Evolutionary conservation across 768 basidiomycete species (phyloP), one percentile per base, ranked within the genome.

Genomic region (Xerocomellus dryophilus): DNA sequence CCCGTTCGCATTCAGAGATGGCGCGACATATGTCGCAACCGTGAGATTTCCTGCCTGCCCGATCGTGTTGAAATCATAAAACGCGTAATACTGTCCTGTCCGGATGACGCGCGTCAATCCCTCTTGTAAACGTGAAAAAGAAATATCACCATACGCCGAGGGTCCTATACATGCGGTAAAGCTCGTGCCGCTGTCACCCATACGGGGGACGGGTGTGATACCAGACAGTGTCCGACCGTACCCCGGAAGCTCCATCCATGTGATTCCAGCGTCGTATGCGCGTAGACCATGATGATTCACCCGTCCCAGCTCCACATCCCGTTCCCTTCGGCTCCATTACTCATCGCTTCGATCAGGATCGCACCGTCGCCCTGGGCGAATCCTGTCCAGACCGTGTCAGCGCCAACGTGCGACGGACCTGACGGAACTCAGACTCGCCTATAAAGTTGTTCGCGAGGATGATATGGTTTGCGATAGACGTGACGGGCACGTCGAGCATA

Each of bases 281-380:
- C 35, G 43, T 36, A 42, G 21, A 34, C 5, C 38, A 3, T 5
- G n/a, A 36, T 25, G 25, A 25, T 25, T 14, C 36, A 18, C 23
- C 15, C 18, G 38, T 10, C n/a, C 20, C 23, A 17, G 6, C n/a
- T 36, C 34, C 11, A 29, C 23, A 17, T 20, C 36, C 21, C 20
- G 38, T 17, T n/a, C 34, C 15, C 15, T 18, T 23, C 12, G 7
- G 11, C 31, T 17, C 10, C 14, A 27, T 38, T n/a, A 45, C 55
- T 53, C 46, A 51, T 81, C 35, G 85, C 86, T 61, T 89, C 85
- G 27, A 87, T 84, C 1, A 82, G 81, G 38, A 88, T 73, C 18
- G 77, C 80, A 12, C 85, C 84, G 41, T 81, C 76, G 20, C 78
- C 81, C 58, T 88, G 84, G 23, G 88, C 78, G 58, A 85, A 38